These are phyloP conservation scores for Tuber borchii DNA, from an alignment of 495 filamentous ascomycete species.

Conservation along the genomic window DNA sequence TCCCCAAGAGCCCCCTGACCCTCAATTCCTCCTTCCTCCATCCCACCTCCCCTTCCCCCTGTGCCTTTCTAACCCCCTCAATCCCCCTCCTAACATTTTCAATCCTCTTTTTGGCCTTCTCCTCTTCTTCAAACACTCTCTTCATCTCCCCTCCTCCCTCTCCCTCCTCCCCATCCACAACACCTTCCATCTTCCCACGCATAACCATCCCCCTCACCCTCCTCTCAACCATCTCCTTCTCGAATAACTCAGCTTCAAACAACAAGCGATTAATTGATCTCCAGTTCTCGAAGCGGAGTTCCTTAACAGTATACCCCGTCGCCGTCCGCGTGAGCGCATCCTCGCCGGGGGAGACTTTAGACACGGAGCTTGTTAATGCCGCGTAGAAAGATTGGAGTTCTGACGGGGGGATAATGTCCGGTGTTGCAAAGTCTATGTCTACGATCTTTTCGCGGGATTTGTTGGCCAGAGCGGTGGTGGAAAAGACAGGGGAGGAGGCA, in stretches of 20 bases:
- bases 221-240: constrained; percentile 12
- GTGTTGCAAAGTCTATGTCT: constrained; percentile 20
- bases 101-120: constrained; percentile 35
- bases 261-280: constrained; percentile 35
- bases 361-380: constrained; percentile 17
- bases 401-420: constrained; percentile 16
- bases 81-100: constrained; percentile 21
- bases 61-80: constrained; percentile 7
- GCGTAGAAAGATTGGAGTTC: constrained; percentile 34
- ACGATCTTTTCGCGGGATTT: constrained; percentile 7
- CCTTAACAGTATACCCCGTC: constrained; percentile 33
- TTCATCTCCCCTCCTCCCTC: constrained; percentile 19
- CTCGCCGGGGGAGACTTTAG: constrained; percentile 21
- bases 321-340: constrained; percentile 21
- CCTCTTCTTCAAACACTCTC: constrained; percentile 31
- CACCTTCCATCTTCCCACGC: not conserved
- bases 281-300: constrained; percentile 41
- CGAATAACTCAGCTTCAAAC: constrained; percentile 36
- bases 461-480: constrained; percentile 2
- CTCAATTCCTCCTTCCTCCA: constrained; percentile 32
- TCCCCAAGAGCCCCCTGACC: constrained; percentile 30
- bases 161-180: not conserved
- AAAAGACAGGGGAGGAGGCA: constrained; percentile 16
- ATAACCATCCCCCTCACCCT: not conserved
- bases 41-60: constrained; percentile 13